phyloP scores from a whole-genome alignment of 2,329 filamentous ascomycete species.

The Calonectria pteridis region DNA sequence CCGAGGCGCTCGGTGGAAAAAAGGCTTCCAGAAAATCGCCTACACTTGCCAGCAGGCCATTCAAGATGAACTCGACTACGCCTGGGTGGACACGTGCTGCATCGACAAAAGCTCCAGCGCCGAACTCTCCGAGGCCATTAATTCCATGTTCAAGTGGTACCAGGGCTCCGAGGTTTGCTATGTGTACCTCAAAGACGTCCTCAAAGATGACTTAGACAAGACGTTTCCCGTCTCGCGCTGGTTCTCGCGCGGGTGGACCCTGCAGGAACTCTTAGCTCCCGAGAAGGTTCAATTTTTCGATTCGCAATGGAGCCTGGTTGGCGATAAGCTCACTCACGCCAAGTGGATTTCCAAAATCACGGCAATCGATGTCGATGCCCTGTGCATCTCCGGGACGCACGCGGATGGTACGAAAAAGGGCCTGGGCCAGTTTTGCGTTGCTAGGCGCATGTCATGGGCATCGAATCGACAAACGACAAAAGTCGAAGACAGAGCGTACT shows the following conservation, averaged over 20 bases:
- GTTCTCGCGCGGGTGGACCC: constrained; percentile 21
- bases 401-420: neutral
- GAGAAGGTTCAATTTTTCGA: constrained; percentile 12
- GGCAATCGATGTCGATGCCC: neutral
- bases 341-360: constrained; percentile 1
- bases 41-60: constrained; percentile 1
- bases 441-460: constrained; percentile 19
- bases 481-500: constrained; percentile 20
- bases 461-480: constrained; percentile 2
- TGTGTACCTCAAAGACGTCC: constrained; percentile 11
- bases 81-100: constrained; percentile 26
- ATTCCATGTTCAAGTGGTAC: constrained; percentile 26
- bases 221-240: neutral
- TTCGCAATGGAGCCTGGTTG: constrained; percentile 13
- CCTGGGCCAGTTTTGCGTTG: neutral
- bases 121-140: constrained; percentile 22
- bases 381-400: neutral
- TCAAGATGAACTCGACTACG: neutral
- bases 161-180: constrained; percentile 9
- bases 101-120: constrained; percentile 28
- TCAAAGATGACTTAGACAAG: neutral
- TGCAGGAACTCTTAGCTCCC: constrained; percentile 21
- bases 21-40: constrained; percentile 11
- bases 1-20: neutral
- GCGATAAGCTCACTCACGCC: neutral